These are phyloP conservation scores for Panicum virgatum DNA, from an alignment of 202 grass and related monocot species.

Conservation along the genomic window DNA sequence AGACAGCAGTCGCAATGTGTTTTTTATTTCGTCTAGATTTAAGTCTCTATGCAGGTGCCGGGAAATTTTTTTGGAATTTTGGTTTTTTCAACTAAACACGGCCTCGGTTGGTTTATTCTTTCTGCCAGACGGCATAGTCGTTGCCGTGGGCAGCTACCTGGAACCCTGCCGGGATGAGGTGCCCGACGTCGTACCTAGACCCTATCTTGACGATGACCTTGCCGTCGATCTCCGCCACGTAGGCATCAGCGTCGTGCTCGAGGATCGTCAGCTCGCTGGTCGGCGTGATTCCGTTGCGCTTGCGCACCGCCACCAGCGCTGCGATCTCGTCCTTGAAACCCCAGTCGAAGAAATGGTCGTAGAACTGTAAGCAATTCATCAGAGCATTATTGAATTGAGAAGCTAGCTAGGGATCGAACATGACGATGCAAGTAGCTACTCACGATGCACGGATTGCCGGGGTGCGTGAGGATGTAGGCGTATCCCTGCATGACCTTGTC, in stretches of 20 bases:
- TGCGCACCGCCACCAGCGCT: not conserved
- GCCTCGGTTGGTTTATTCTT: too few species aligned
- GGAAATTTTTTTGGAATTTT: too few species aligned
- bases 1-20: too few species aligned
- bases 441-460: not conserved
- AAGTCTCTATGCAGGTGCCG: too few species aligned
- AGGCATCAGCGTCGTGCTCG: not conserved
- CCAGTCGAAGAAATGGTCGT: not conserved
- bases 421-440: too few species aligned
- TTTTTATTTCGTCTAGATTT: too few species aligned
- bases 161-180: not conserved
- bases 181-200: slow-evolving; percentile 29
- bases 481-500: slow-evolving; percentile 81
- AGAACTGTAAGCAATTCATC: too few species aligned
- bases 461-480: slow-evolving; percentile 44
- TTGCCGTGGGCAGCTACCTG: not conserved
- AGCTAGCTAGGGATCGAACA: too few species aligned
- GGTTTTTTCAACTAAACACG: too few species aligned
- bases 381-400: too few species aligned
- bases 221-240: slow-evolving; percentile 51
- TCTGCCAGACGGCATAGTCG: not conserved
- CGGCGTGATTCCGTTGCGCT: not conserved
- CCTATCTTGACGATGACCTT: slow-evolving; percentile 71
- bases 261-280: not conserved
- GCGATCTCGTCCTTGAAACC: not conserved